A percentile compares a stretch with the other conserved stretches of the same genome.
These are phyloP conservation scores for Microdochium nivale DNA, from an alignment of 2,329 filamentous ascomycete species.

Conservation along the genomic window DNA sequence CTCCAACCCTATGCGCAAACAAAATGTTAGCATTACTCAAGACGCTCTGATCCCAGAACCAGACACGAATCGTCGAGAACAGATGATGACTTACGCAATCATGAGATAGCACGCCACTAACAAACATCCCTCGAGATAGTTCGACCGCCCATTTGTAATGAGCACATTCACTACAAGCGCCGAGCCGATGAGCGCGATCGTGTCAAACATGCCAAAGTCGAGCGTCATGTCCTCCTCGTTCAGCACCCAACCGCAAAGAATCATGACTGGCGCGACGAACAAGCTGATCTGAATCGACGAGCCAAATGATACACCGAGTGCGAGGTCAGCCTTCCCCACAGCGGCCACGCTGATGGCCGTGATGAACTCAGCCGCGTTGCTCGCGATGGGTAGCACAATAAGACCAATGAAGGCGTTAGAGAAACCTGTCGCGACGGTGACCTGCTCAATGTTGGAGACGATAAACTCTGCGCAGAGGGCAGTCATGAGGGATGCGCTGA, in stretches of 20 bases:
- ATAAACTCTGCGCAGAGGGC: constrained; percentile 54
- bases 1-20: neutral
- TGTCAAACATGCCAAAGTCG: constrained; percentile 69
- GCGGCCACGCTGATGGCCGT: constrained; percentile 50
- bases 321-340: constrained; percentile 54
- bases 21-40: neutral
- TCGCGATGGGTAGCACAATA: constrained; percentile 53
- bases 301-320: constrained; percentile 51
- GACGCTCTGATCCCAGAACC: no score
- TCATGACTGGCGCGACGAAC: constrained; percentile 51
- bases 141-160: constrained; percentile 63
- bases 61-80: neutral
- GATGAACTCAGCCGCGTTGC: constrained; percentile 56
- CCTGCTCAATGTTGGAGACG: constrained; percentile 47
- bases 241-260: constrained; percentile 52
- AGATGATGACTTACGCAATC: constrained; percentile 25
- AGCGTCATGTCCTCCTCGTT: constrained; percentile 48
- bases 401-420: constrained; percentile 52
- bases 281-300: constrained; percentile 54
- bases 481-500: constrained; percentile 45
- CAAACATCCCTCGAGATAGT: constrained; percentile 58
- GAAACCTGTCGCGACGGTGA: constrained; percentile 38
- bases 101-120: constrained; percentile 46
- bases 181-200: constrained; percentile 61
- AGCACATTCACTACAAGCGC: constrained; percentile 68